A percentile compares a stretch with the other conserved stretches of the same genome.
phyloP scores from a whole-genome alignment of 2,329 filamentous ascomycete species.

The Phaeosphaeriaceae sp. region DNA sequence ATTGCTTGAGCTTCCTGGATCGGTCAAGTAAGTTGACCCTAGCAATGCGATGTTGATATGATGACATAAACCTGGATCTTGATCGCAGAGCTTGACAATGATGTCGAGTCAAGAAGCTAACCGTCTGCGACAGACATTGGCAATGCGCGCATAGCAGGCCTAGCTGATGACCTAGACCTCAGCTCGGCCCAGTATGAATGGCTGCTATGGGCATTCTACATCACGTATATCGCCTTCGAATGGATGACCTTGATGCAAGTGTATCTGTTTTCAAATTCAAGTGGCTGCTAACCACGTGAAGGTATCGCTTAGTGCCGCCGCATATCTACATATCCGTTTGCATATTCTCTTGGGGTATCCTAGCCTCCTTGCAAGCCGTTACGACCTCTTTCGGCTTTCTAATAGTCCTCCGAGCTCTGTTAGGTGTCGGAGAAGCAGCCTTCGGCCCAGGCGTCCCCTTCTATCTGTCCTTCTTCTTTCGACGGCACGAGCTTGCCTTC shows the following conservation, averaged over 20 bases:
- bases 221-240: conserved; percentile 69
- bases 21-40: conserved; percentile 70
- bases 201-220: conserved; percentile 69
- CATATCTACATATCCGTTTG: conserved; percentile 68
- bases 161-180: conserved; percentile 62
- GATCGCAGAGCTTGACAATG: background rate
- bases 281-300: conserved; percentile 19
- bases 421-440: conserved; percentile 67
- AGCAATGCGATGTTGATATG: conserved; percentile 1
- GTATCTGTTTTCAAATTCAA: background rate
- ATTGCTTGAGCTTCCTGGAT: conserved; percentile 85
- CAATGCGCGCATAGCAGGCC: conserved; percentile 68
- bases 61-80: background rate
- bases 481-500: conserved; percentile 77
- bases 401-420: conserved; percentile 66
- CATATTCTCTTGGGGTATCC: conserved; percentile 79
- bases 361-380: conserved; percentile 73
- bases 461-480: conserved; percentile 70
- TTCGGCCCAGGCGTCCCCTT: conserved; percentile 70
- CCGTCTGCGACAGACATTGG: conserved; percentile 58
- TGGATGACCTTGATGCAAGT: conserved; percentile 68
- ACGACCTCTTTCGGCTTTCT: conserved; percentile 58
- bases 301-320: conserved; percentile 64
- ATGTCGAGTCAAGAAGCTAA: conserved; percentile 10
- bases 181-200: conserved; percentile 65